Base-by-base conservation (phyloP, 2,329 filamentous ascomycete genomes). In the Hortaea werneckii region DNA sequence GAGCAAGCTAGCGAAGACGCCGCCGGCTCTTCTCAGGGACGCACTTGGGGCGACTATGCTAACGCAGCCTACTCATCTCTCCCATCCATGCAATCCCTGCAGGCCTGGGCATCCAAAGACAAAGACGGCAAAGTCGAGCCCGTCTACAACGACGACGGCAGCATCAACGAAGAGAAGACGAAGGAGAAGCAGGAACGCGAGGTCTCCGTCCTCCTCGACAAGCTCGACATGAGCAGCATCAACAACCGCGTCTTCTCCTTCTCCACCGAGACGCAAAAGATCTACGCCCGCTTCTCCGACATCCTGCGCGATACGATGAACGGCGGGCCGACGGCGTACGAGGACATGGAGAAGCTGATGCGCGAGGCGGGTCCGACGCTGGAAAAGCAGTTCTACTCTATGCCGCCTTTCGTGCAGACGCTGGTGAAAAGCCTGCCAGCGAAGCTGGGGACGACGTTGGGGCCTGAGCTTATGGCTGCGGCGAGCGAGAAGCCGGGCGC, bases 281-380 rank as follows among this genome's bases (percentile, higher is more conserved):
- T 95, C 29, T 78, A 95, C 43, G 78, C 80, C 44, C 80, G 82
- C 51, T 98, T 98, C 73, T 94, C 87, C 1, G 74, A 88, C 46
- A 82, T 95, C 30, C 84, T 98, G 60, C 92, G 90, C 62, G 92
- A 98, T 63, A 77, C 95, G 11, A 79, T 92, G 58, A 89, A 88
- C 62, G 92, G 92, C 50, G 92, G 87, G 1, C 92, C 92, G 3
- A 95, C 90, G 0, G 92, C 92, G 2, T 95, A 94, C 65, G 77
- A 84, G 60, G 92, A 98, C 63, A 81, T 98, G n/a, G 80, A 82
- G 57, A 77, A 75, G 60, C 70, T 83, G 12, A 70, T 83, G 52
- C 79, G 72, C 7, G 77, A 79, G 45, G 78, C 76, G n/a, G 78
- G 81, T 50, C 67, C 71, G n/a, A 75, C 81, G 52, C 64, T 84